These are phyloP conservation scores for Spencermartinsiella ligniputridi DNA, from an alignment of 1,139 yeast species.

Conservation along the genomic window DNA sequence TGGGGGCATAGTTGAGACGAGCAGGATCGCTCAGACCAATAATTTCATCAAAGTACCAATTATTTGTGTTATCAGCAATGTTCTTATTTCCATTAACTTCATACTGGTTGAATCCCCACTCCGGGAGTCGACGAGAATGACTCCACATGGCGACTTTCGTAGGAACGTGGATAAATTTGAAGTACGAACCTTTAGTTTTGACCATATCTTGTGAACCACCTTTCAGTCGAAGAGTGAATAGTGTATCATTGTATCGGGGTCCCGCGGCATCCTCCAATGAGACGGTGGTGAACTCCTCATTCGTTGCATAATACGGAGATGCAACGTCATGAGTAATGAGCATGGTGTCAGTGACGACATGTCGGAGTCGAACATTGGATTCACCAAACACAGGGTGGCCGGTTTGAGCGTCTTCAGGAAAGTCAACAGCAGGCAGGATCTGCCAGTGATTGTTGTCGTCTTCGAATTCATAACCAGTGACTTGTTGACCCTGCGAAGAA, in stretches of 20 bases:
- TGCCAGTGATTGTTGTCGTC: constrained; percentile 77
- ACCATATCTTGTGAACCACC: constrained; percentile 52
- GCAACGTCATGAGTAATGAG: constrained; percentile 94
- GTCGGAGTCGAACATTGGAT: constrained; percentile 74
- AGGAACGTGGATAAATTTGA: constrained; percentile 74
- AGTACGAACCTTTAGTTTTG: constrained; percentile 63
- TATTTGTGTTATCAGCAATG: constrained; percentile 57
- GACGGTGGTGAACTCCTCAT: constrained; percentile 84
- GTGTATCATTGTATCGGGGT: constrained; percentile 64
- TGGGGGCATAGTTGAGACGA: constrained; percentile 54
- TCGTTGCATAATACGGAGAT: constrained; percentile 85
- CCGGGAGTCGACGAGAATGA: constrained; percentile 82
- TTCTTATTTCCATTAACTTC: constrained; percentile 95
- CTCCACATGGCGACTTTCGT: constrained; percentile 96
- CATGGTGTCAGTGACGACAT: constrained; percentile 72
- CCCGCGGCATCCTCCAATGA: constrained; percentile 53
- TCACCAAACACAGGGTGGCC: constrained; percentile 53
- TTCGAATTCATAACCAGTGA: constrained; percentile 57
- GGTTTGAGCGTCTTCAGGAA: constrained; percentile 36
- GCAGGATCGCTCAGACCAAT: constrained; percentile 54
- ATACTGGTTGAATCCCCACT: constrained; percentile 89
- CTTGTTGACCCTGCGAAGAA: constrained; percentile 94
- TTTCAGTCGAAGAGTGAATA: constrained; percentile 65
- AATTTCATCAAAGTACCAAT: constrained; percentile 76
- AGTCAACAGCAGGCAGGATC: constrained; percentile 60